These are phyloP conservation scores for Pneumocystis jirovecii DNA, from an alignment of 1,139 yeast species.

Conservation along the genomic window DNA sequence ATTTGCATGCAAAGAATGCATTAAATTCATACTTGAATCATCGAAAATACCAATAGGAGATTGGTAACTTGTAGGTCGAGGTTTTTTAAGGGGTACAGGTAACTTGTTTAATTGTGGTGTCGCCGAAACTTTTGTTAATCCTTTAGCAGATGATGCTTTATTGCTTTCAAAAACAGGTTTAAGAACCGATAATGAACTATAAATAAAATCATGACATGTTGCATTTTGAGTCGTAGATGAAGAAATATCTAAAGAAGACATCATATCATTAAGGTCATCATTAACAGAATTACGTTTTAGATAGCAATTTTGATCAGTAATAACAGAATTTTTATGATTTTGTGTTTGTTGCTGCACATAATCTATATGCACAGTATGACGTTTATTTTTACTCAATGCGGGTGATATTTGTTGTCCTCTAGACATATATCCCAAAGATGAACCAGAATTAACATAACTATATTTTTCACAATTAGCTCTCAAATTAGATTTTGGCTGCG, in stretches of 20 bases:
- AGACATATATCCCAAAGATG: background rate
- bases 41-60: background rate
- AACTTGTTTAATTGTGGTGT: background rate
- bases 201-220: background rate
- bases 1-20: background rate
- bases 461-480: background rate
- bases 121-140: background rate
- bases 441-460: background rate
- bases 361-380: conserved; percentile 15
- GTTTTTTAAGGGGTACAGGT: conserved; percentile 8
- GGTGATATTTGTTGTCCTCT: background rate
- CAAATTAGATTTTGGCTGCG: background rate
- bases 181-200: background rate
- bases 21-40: background rate
- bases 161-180: background rate
- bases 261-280: background rate
- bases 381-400: conserved; percentile 6
- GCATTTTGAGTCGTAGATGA: background rate
- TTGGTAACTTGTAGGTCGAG: conserved; percentile 10
- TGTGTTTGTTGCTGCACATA: conserved; percentile 9
- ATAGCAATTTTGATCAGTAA: conserved; percentile 6
- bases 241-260: background rate
- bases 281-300: background rate
- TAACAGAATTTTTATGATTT: background rate
- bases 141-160: background rate